Evolutionary conservation across 352 stramenopile genomes (phyloP).

Genomic region (Globisporangium parvum): DNA sequence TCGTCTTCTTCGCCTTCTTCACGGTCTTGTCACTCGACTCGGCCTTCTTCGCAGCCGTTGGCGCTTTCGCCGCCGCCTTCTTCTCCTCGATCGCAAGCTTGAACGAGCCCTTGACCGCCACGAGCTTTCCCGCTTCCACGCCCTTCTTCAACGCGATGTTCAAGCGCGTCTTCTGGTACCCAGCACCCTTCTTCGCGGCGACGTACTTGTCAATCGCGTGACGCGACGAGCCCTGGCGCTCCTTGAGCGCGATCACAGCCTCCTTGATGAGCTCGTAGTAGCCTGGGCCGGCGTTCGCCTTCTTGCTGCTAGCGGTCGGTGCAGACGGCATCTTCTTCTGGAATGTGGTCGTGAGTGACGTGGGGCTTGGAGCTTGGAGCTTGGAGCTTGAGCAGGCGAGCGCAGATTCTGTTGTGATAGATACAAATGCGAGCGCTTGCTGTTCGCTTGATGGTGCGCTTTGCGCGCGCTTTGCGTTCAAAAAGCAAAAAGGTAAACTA

Average conservation of each 20-base stretch:
- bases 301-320: conserved; percentile 38
- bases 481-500: too few species aligned
- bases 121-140: conserved; percentile 84
- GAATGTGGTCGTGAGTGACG: too few species aligned
- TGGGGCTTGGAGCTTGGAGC: too few species aligned
- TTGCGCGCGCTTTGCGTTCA: too few species aligned
- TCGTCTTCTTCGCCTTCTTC: conserved; percentile 74
- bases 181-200: conserved; percentile 75
- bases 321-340: conserved; percentile 37
- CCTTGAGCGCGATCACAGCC: conserved; percentile 88
- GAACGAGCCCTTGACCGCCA: conserved; percentile 93
- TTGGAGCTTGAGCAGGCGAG: not conserved
- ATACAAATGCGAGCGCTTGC: too few species aligned
- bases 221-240: conserved; percentile 87
- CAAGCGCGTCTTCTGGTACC: conserved; percentile 73
- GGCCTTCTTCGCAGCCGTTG: conserved; percentile 18
- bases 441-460: too few species aligned
- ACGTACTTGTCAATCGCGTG: conserved; percentile 94
- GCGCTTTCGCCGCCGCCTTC: conserved; percentile 53
- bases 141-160: conserved; percentile 90
- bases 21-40: conserved; percentile 22
- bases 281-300: conserved; percentile 49
- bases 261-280: conserved; percentile 93
- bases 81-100: conserved; percentile 91
- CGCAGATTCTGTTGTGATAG: too few species aligned